Evolutionary conservation across 306 rosid genomes (phyloP), one percentile per base, ranked within the genome.

Genomic region (Begonia masoniana): DNA sequence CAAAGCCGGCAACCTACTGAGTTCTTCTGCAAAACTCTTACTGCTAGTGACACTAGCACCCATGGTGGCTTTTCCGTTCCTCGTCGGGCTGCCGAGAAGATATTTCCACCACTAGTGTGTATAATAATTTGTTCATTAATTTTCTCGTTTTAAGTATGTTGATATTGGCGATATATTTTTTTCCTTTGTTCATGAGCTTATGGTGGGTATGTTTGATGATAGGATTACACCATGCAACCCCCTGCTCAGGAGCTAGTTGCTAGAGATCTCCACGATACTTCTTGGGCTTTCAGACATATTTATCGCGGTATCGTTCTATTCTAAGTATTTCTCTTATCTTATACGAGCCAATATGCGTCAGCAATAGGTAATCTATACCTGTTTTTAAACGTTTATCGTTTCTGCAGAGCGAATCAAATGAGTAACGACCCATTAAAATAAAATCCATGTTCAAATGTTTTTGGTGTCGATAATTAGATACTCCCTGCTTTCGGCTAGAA

Each of bases 1-100:
- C 99, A 86, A 77, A 83, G 51, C 71, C 80, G 74, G 61, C 99
- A 91, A 64, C 99, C 99, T 54, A 15, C 94, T 21, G 99, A 91
- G 56, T 91, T 91, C 78, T 91, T 91, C 78, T 91, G 99, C 75
- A 91, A 91, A 75, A 91, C 96, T 60, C 96, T 91, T 42, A 91
- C 99, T 50, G 99, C 99, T 60, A 91, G 99, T 64, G 99, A 91
- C 69, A 91, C 99, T 10, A 91, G 96, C 60, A 91, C 99, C 47
- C 99, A 91, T 55, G 99, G 99, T 68, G 99, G 99, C 68, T 91
- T 91, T 66, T 91, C 99, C 42, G 99, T 91, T 64, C 99, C 99
- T 55, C 96, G 99, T 45, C 82, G 99, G 54, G 96, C 99, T 56
- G 99, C 99, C 51, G 99, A 91, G 78, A 91, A 91, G 82, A 91